Base-by-base conservation (phyloP, 257 asterid species). In the Salvia miltiorrhiza region DNA sequence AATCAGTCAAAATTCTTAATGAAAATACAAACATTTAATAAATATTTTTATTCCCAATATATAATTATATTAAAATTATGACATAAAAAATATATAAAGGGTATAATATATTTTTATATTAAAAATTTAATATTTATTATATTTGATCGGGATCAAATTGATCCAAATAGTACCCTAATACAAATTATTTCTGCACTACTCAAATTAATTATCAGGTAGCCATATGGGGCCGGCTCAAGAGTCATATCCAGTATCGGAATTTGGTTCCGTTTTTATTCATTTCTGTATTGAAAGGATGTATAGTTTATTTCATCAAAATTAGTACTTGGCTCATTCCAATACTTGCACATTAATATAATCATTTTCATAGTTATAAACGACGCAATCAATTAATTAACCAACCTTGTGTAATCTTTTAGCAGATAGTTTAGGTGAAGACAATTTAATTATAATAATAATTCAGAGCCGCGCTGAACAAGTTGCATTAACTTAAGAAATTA, bases 401-500 rank as follows among this genome's bases (percentile, higher is more conserved):
- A 35, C 28, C 61, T 59, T 70, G 16, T 37, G 9, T 19, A n/a
- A n/a, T 13, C 21, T 40, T 72, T 53, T 21, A 52, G 52, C 21
- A 26, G 5, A 28, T 47, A 17, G 16, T 56, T 66, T 33, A 62
- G 37, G 13, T 62, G 16, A 8, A 50, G 63, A 32, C 60, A 21
- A 23, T 23, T 24, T 20, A 21, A 33, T 35, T 32, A 21, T 7
- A 71, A 48, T 20, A 33, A 65, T 26, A 14, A 52, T 41, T 60
- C 32, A 59, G 54, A 53, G 50, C 63, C n/a, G n/a, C 17, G 24
- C 54, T 50, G 16, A 69, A 50, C 75, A 75, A 69, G 71, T 57
- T 71, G 77, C 64, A 76, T 37, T 47, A 49, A 69, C 20, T 7
- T 2, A 30, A 48, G 13, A 24, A 52, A 77, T 54, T 14, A 65